phyloP scores from a whole-genome alignment of 1,284 basidiomycete genomes.

The Naganishia albida region DNA sequence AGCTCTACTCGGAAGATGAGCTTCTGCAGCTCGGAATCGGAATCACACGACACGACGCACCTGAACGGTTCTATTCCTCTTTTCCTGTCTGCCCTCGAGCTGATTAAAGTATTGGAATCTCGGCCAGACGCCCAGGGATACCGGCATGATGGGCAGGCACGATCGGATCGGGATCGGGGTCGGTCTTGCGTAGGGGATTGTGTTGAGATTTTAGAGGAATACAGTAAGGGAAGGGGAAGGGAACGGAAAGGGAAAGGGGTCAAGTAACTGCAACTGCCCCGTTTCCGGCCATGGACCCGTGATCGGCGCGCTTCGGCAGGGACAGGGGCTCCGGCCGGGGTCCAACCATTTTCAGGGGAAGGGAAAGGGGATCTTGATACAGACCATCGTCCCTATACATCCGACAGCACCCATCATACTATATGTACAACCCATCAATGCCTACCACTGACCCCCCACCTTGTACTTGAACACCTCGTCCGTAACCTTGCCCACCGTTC shows the following conservation, averaged over 20 bases:
- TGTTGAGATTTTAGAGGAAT: too few species aligned
- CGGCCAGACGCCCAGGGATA: slow-evolving; percentile 17
- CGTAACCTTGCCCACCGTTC: slow-evolving; percentile 30
- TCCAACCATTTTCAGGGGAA: too few species aligned
- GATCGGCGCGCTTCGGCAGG: background rate
- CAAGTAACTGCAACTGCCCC: too few species aligned
- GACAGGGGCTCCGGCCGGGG: background rate
- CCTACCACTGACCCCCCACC: slow-evolving; percentile 33
- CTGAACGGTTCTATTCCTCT: slow-evolving; percentile 25
- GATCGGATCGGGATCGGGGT: too few species aligned
- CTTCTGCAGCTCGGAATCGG: background rate
- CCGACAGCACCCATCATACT: background rate
- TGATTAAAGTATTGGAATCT: slow-evolving; percentile 27
- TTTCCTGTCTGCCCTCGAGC: slow-evolving; percentile 21
- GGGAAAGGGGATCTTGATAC: too few species aligned
- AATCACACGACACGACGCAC: background rate
- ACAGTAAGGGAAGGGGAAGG: too few species aligned
- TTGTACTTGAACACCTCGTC: slow-evolving; percentile 34
- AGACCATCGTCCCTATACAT: too few species aligned
- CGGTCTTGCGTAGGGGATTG: too few species aligned
- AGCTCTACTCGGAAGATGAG: slow-evolving; percentile 7
- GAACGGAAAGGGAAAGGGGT: too few species aligned
- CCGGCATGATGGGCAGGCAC: slow-evolving; percentile 12
- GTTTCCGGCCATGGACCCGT: too few species aligned
- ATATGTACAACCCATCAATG: too few species aligned